Base-by-base conservation (phyloP, 1,284 basidiomycete genomes). In the Kalmanozyma brasiliensis region DNA sequence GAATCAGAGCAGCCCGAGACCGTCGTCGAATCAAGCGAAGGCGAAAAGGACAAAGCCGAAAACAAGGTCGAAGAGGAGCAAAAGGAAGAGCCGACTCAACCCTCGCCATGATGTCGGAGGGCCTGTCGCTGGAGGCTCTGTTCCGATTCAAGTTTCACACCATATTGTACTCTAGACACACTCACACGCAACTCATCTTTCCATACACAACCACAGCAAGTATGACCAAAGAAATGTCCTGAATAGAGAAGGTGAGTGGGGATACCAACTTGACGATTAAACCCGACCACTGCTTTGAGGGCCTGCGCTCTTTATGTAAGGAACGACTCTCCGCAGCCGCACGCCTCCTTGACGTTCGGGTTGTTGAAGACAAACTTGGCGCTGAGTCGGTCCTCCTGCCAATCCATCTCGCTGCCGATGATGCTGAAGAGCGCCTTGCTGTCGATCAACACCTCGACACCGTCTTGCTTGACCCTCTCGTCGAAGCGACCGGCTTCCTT, bases 351-450 rank as follows among this genome's bases (percentile, higher is more conserved):
- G 64, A 84, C 79, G 49, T 84, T 84, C 1, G 84, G 84, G 60
- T 84, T 96, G 84, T 91, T 90, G 84, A 97, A 96, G 23, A 91
- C 89, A 77, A 97, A 96, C 84, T 92, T 93, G 52, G 92, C 89
- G 22, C 61, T 65, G 36, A 71, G 56, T 20, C 52, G 66, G 43
- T 78, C 72, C 85, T 98, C 96, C 67, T 90, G 87, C 96, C 96
- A 98, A 82, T 96, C 94, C 96, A 99, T 99, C 85, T 91, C 91
- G 81, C 92, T 94, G 37, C 96, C 96, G 72, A 99, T 98, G 79
- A 99, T 96, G 64, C 91, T 94, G 83, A 99, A 98, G 68, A 99
- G 85, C 22, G 96, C 96, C 84, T 96, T 97, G 82, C 90, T 91
- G 84, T 99, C 96, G 82, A 98, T 94, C 63, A 98, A 85, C 36